These are phyloP conservation scores for Microsporum ferrugineum DNA, from an alignment of 2,329 filamentous ascomycete genomes.

Conservation along the genomic window DNA sequence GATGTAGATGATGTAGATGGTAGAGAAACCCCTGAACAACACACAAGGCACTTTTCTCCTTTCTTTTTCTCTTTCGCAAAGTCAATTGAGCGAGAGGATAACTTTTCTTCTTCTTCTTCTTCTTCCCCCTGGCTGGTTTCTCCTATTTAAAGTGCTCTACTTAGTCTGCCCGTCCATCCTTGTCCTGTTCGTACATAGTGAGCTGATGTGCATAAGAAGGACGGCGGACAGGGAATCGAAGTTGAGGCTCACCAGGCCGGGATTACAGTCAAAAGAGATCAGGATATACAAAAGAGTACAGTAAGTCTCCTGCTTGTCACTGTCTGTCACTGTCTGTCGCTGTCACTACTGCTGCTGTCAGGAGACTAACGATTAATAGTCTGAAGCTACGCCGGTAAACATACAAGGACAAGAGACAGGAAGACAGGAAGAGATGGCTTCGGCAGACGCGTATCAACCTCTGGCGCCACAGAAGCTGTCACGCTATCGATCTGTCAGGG, in stretches of 20 bases:
- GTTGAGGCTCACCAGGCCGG: too few relatives aligned
- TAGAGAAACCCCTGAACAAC: background rate
- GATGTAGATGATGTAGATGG: background rate
- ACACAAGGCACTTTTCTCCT: background rate
- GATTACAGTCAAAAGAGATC: too few relatives aligned
- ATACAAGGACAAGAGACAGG: background rate
- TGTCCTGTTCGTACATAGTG: too few relatives aligned
- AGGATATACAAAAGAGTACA: too few relatives aligned
- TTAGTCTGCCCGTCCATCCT: too few relatives aligned
- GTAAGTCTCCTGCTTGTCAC: too few relatives aligned
- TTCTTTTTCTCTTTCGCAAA: background rate
- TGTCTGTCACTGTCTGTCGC: too few relatives aligned
- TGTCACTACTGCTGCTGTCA: too few relatives aligned
- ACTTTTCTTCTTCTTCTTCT: background rate
- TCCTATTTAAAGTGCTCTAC: too few relatives aligned
- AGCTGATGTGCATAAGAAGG: too few relatives aligned
- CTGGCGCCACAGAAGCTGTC: constrained; percentile 38
- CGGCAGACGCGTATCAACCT: constrained; percentile 3
- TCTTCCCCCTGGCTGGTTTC: background rate
- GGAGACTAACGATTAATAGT: too few relatives aligned
- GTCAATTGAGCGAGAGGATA: background rate
- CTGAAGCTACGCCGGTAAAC: background rate
- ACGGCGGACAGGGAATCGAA: too few relatives aligned
- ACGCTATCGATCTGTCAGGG: constrained; percentile 45
- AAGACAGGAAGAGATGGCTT: background rate